These are phyloP conservation scores for Trametes sanguinea DNA, from an alignment of 768 basidiomycete genomes.

Conservation along the genomic window DNA sequence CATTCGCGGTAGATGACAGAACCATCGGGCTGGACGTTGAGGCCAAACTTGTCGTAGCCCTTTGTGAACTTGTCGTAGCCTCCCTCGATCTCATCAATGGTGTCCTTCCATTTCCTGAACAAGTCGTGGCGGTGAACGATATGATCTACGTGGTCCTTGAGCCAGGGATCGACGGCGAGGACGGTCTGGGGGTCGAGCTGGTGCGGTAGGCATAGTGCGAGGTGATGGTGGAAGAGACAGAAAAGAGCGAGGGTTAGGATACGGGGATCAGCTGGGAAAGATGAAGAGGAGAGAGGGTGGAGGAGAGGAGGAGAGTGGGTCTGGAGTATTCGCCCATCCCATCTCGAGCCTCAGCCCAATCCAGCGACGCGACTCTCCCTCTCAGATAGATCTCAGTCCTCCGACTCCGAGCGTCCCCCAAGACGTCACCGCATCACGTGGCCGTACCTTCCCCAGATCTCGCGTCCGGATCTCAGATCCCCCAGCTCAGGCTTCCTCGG, in stretches of 20 bases:
- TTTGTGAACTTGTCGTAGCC: slow-evolving; percentile 79
- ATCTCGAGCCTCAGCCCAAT: neutral
- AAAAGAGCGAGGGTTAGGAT: neutral
- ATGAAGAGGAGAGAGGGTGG: neutral
- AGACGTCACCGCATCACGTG: neutral
- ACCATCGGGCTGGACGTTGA: slow-evolving; percentile 68
- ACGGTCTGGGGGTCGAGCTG: slow-evolving; percentile 58
- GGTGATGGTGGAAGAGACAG: neutral
- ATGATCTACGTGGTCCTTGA: slow-evolving; percentile 69
- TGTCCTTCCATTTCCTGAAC: slow-evolving; percentile 76
- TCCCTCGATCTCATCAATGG: slow-evolving; percentile 77
- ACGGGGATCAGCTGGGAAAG: neutral
- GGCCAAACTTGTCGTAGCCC: slow-evolving; percentile 78
- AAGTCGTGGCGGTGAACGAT: slow-evolving; percentile 69
- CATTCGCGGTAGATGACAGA: slow-evolving; percentile 89
- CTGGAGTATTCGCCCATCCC: slow-evolving; percentile 16
- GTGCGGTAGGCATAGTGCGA: slow-evolving; percentile 20
- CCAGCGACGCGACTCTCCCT: slow-evolving; percentile 17
- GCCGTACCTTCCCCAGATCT: slow-evolving; percentile 4
- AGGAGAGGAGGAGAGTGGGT: neutral
- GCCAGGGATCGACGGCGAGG: slow-evolving; percentile 67
- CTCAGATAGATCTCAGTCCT: slow-evolving; percentile 13
- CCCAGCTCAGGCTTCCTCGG: slow-evolving; percentile 4
- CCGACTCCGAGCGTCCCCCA: slow-evolving; percentile 12
- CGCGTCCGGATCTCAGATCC: neutral